Evolutionary conservation across 768 basidiomycete genomes (phyloP), one percentile per base, ranked within the genome.

Genomic region (Pleurotus pulmonarius): DNA sequence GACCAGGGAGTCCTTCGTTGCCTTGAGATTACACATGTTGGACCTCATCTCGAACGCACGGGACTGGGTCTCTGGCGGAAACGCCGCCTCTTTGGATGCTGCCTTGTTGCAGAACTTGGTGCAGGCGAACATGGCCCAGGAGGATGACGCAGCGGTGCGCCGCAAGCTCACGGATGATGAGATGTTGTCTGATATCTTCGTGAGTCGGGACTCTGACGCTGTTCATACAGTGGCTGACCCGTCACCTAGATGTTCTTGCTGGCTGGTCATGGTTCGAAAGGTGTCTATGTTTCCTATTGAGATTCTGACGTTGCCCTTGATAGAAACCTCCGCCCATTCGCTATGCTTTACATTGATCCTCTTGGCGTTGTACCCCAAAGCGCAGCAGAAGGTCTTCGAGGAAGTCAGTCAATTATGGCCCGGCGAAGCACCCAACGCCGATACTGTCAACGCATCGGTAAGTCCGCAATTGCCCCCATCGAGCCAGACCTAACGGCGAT

Each of bases 301-400:
- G 15, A 4, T 24, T 8, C 13, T 12, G 22, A 26, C 12, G 15
- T 29, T n/a, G 3, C 40, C 11, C 55, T 2, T 37, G n/a, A 0
- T 52, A 81, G 79, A 82, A 65, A 82, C 80, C 0, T 71, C 77
- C 2, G 71, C 80, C 5, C 75, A 81, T 58, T 67, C 78, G 0
- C 67, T 80, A 2, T 67, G 68, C 39, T 80, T 82, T 54, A 69
- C 73, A 0, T 56, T 83, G 9, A 67, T 63, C 0, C 66, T 79
- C 9, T 64, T 85, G 5, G 82, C 83, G 2, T 66, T 83, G 8
- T 65, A 82, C 60, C 80, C 81, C 3, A 76, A 78, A 1, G 69
- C 69, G 26, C 83, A 85, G 60, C 65, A 74, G 25, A 77, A 70
- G 52, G 59, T 84, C 0, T 75, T 70, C 45, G 70, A 77, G 34